These are phyloP conservation scores for Stipa capillata DNA, from an alignment of 176 grass and related monocot species.

Conservation along the genomic window DNA sequence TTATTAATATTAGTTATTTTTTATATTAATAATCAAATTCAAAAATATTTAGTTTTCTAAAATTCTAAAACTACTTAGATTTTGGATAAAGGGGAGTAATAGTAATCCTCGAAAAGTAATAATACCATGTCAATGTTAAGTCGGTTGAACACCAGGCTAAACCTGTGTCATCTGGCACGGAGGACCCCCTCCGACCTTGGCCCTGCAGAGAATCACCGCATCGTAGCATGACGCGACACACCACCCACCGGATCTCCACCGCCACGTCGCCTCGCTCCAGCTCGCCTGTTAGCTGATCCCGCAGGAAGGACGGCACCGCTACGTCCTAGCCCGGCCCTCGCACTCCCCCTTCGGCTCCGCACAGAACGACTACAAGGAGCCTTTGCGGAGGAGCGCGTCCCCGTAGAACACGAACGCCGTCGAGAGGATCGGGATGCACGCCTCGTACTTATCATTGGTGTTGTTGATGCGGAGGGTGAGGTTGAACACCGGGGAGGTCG, in stretches of 20 bases:
- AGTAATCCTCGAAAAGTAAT: no score
- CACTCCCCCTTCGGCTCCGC: background rate
- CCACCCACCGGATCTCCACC: background rate
- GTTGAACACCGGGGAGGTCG: slow-evolving; percentile 20
- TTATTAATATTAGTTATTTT: no score
- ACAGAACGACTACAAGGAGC: background rate
- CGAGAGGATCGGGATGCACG: background rate
- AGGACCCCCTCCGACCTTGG: background rate
- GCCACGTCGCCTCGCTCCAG: background rate
- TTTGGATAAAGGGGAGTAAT: no score
- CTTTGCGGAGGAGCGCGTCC: slow-evolving; percentile 4
- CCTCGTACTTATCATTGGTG: background rate
- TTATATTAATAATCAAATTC: no score
- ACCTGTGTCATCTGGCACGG: background rate
- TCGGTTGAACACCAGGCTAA: background rate
- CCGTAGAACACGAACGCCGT: background rate
- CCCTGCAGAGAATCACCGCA: background rate
- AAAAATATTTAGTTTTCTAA: no score
- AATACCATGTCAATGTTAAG: background rate
- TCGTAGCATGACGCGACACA: background rate
- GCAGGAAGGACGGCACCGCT: slow-evolving; percentile 3
- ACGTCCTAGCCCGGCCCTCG: background rate
- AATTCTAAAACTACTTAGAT: no score
- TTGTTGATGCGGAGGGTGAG: background rate
- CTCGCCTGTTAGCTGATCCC: background rate